Evolutionary conservation across 768 basidiomycete species (phyloP), one percentile per base, ranked within the genome.

Genomic region (Tricholoma bakamatsutake): DNA sequence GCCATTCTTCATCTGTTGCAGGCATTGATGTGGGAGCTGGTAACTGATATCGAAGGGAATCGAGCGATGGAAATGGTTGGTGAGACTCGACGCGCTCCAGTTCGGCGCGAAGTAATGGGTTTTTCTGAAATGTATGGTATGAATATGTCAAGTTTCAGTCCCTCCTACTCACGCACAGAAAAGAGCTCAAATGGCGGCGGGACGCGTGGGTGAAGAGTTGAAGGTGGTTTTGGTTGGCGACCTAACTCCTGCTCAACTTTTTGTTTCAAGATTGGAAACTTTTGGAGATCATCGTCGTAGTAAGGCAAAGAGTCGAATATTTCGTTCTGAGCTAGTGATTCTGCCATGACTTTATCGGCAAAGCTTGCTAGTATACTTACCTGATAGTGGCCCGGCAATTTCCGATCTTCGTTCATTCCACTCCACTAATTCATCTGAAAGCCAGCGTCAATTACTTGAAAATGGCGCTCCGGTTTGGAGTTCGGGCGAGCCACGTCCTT

Each of bases 211-310:
- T 92, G 90, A 40, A 88, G 73, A n/a, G 70, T 68, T 49, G 76
- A 70, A 40, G 81, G 81, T 15, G 81, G 73, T 60, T 81, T 84
- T 59, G 80, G 77, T 66, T 91, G 85, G n/a, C 80, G 79, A 27
- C 84, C 84, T 39, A 93, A 71, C 67, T 93, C 91, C 60, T 76
- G 76, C 54, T 90, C 87, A 13, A 93, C 91, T 66, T 85, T 87
- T 66, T 84, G 80, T 67, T 80, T 84, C 37, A 93, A 74, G 37
- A 78, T 64, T 1, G 91, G 90, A 57, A 80, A 82, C 54, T 80
- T 80, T 57, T 93, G 88, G 51, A 95, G 78, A 67, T 97, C 93
- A 67, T 93, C 90, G 74, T 98, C 94, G 65, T 91, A 93, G 73
- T 97, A 98, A 15, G 94, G 94, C 59, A 97, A 77, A 24, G 93